Percentiles rank a stretch among this genome's conserved stretches.
Conservation (phyloP, 2,329 filamentous ascomycete genomes). For the Fusarium aywerte region DNA sequence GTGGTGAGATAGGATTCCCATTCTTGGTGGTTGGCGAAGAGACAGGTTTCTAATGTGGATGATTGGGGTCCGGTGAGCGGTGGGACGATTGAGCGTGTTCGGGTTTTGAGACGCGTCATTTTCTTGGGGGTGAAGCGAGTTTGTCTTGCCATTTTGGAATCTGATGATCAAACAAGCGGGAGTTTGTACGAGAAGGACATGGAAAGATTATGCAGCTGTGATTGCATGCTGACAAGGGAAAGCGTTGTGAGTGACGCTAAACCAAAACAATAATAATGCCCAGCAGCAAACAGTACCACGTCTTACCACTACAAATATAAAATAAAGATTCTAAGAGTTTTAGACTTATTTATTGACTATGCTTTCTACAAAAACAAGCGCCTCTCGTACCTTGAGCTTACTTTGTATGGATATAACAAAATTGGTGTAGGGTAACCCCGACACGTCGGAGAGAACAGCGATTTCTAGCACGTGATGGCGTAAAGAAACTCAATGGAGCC, state of each 20-base stretch:
- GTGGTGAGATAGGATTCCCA: constrained; percentile 37
- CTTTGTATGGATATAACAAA: no score
- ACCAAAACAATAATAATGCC: background rate
- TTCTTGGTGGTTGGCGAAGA: constrained; percentile 25
- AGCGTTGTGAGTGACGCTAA: background rate
- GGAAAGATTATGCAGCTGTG: rapidly evolving
- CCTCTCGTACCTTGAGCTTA: no score
- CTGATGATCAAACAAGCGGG: rapidly evolving
- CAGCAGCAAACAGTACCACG: no score
- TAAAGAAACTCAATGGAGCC: constrained; percentile 7
- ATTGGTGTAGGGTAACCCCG: constrained; percentile 25
- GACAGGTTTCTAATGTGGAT: background rate
- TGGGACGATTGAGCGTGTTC: rapidly evolving
- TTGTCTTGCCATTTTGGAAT: constrained; percentile 31
- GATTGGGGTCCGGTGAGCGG: background rate
- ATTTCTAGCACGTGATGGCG: constrained; percentile 32
- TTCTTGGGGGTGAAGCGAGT: constrained; percentile 32
- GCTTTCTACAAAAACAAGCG: no score
- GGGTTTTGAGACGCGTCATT: background rate
- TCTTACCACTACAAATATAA: no score
- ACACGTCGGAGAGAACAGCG: constrained; percentile 37
- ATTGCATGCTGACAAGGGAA: background rate
- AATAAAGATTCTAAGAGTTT: no score
- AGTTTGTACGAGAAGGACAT: rapidly evolving
- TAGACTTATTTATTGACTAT: no score